A percentile compares a stretch with the other conserved stretches of the same genome.
Conservation (phyloP, 306 rosid genomes). For the Medicago lupulina region DNA sequence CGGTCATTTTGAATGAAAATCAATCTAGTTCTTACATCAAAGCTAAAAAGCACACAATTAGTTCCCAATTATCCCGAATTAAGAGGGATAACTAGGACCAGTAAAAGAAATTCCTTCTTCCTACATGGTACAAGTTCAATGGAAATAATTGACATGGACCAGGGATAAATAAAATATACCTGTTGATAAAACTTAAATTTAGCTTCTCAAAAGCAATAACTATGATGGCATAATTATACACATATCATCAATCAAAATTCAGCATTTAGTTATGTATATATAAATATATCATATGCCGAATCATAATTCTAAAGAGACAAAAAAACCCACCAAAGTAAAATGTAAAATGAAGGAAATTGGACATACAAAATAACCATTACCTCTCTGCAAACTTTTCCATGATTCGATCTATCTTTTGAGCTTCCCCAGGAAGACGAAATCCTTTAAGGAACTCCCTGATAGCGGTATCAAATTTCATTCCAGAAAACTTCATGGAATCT, state of each 20-base stretch:
- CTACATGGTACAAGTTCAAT: slow-evolving; percentile 14
- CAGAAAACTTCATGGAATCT: slow-evolving; percentile 88
- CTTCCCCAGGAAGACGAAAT: slow-evolving; percentile 98
- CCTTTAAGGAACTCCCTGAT: slow-evolving; percentile 99
- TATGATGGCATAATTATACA: slow-evolving; percentile 7
- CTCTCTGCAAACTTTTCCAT: slow-evolving; percentile 99
- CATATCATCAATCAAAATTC: slow-evolving; percentile 17
- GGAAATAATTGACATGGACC: slow-evolving; percentile 31
- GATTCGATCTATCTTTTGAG: slow-evolving; percentile 98
- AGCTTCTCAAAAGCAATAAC: slow-evolving; percentile 32
- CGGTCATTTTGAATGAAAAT: slow-evolving; percentile 33
- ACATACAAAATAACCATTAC: slow-evolving; percentile 47
- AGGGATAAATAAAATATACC: slow-evolving; percentile 22
- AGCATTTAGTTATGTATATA: slow-evolving; percentile 25
- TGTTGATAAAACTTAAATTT: not conserved
- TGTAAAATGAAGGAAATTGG: slow-evolving; percentile 39
- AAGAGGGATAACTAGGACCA: slow-evolving; percentile 21
- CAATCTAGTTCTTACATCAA: slow-evolving; percentile 26
- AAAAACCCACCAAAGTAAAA: slow-evolving; percentile 7
- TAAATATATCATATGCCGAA: slow-evolving; percentile 1
- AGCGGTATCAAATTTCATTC: slow-evolving; percentile 90
- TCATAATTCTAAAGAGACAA: slow-evolving; percentile 34
- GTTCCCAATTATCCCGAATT: slow-evolving; percentile 1
- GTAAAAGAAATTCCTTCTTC: not conserved
- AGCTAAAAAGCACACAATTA: slow-evolving; percentile 12